Conservation (phyloP, 257 asterid genomes). For the Solanum tarijense region DNA sequence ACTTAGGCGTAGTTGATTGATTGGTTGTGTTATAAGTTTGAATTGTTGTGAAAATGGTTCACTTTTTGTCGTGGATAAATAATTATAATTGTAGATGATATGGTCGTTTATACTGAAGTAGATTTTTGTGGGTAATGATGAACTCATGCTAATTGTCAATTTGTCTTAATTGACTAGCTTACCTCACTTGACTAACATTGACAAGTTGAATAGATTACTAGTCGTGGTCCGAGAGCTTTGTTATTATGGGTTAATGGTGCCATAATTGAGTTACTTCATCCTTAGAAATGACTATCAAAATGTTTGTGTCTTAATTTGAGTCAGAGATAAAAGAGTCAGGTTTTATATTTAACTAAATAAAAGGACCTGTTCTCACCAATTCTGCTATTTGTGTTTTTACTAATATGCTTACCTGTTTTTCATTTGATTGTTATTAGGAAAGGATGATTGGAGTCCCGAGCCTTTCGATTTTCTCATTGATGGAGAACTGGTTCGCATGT, state of each 20-base stretch:
- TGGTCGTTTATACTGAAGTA: not conserved
- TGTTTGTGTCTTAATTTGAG: not conserved
- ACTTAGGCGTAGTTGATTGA: not conserved
- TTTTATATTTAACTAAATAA: not conserved
- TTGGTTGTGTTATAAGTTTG: not conserved
- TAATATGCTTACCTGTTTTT: not conserved
- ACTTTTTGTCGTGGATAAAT: not conserved
- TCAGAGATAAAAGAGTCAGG: not conserved
- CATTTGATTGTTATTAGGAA: conserved; percentile 22
- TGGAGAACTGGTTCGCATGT: conserved; percentile 81
- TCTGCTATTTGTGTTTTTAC: not conserved
- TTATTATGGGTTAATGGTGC: not conserved
- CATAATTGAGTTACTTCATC: not conserved
- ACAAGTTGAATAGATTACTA: not conserved
- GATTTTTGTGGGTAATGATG: not conserved
- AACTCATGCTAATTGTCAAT: not conserved
- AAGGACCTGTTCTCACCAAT: not conserved
- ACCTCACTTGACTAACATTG: not conserved
- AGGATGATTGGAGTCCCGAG: conserved; percentile 57
- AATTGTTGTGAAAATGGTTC: not conserved
- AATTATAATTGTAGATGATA: not conserved
- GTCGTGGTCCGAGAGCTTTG: not conserved
- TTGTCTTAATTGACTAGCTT: not conserved
- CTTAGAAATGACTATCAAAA: not conserved
- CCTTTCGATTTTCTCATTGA: conserved; percentile 84